phyloP scores from a whole-genome alignment of 2,329 filamentous ascomycete genomes.

The Chaetomium sp. region DNA sequence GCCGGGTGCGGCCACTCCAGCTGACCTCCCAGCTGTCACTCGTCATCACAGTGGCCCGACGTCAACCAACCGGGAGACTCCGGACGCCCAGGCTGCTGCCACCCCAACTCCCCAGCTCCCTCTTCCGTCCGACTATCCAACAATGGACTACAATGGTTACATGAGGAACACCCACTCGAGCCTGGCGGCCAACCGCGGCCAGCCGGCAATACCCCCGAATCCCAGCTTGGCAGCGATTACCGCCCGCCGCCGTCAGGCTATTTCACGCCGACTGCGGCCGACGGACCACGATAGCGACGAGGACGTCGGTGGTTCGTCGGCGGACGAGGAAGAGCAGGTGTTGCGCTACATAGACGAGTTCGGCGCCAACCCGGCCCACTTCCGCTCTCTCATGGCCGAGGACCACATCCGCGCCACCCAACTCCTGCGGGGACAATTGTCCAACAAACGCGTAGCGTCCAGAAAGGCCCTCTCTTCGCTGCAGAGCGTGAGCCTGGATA shows the following conservation, averaged over 20 bases:
- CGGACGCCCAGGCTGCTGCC: neutral
- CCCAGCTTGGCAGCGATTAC: neutral
- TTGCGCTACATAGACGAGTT: slow-evolving; percentile 31
- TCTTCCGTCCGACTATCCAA: neutral
- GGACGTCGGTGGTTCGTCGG: slow-evolving; percentile 33
- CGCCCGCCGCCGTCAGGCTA: slow-evolving; percentile 5
- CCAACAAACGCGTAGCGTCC: slow-evolving; percentile 52
- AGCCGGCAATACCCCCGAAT: neutral
- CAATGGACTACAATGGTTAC: neutral
- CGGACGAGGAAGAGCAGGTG: slow-evolving; percentile 30
- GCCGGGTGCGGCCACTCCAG: neutral
- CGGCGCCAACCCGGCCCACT: neutral
- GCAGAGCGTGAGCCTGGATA: slow-evolving; percentile 49
- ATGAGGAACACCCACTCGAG: neutral
- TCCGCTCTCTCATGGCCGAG: slow-evolving; percentile 37
- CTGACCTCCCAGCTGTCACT: slow-evolving; percentile 9
- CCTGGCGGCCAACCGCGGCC: neutral
- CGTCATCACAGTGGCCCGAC: neutral
- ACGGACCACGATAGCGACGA: slow-evolving; percentile 34
- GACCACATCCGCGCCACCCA: slow-evolving; percentile 47
- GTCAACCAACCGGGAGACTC: neutral
- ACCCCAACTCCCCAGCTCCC: neutral
- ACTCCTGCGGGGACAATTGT: slow-evolving; percentile 48
- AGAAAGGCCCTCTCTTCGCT: slow-evolving; percentile 50
- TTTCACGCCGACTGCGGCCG: neutral